A percentile compares a stretch with the other conserved stretches of the same genome.
These are phyloP conservation scores for Fusarium mangiferae DNA, from an alignment of 2,329 filamentous ascomycete genomes.

Conservation along the genomic window DNA sequence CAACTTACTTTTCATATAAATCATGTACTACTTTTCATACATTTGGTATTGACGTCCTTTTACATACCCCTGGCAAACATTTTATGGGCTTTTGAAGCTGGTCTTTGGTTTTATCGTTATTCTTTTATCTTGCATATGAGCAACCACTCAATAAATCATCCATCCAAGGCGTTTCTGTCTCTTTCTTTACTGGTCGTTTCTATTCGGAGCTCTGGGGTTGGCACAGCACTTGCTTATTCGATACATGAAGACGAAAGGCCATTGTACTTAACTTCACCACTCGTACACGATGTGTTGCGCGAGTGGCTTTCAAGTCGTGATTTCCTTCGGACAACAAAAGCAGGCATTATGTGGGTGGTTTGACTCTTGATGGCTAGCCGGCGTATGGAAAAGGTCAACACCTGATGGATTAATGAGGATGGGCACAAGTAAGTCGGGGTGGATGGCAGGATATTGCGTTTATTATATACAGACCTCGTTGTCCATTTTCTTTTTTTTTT, in stretches of 20 bases:
- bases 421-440: neutral
- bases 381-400: slow-evolving; percentile 29
- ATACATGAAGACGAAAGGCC: slow-evolving; percentile 7
- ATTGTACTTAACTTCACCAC: neutral
- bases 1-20: slow-evolving; percentile 29
- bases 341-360: slow-evolving; percentile 22
- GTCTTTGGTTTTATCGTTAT: slow-evolving; percentile 22
- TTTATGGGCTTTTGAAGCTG: slow-evolving; percentile 14
- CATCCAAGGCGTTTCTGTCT: slow-evolving; percentile 29
- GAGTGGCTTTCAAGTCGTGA: neutral
- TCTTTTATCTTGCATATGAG: slow-evolving; percentile 14
- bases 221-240: slow-evolving; percentile 8
- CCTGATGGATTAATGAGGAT: slow-evolving; percentile 12
- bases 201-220: slow-evolving; percentile 4
- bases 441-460: neutral
- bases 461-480: slow-evolving; percentile 20
- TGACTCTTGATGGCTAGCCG: slow-evolving; percentile 24
- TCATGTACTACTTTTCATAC: slow-evolving; percentile 36
- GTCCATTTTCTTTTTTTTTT: slow-evolving; percentile 1
- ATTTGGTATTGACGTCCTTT: slow-evolving; percentile 22
- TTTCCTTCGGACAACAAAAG: slow-evolving; percentile 38
- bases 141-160: slow-evolving; percentile 10
- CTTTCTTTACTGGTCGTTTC: slow-evolving; percentile 17
- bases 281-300: neutral
- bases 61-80: slow-evolving; percentile 27